Evolutionary conservation across 2,329 filamentous ascomycete species (phyloP).

Genomic region (Eutypa lata): DNA sequence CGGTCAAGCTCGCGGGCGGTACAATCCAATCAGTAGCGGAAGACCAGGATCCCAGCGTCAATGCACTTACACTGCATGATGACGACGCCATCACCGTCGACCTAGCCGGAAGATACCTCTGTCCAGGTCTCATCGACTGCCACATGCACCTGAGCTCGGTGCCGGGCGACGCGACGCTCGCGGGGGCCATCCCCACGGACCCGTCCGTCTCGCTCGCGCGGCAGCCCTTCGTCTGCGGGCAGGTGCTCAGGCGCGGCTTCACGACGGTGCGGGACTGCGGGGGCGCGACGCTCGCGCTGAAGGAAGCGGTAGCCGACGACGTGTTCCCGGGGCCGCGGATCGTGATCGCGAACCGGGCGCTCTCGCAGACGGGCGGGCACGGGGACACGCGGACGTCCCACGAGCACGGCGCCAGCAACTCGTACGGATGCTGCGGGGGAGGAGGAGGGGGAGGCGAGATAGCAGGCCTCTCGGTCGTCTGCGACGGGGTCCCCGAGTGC

Average conservation of each 20-base stretch:
- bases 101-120: constrained; percentile 41
- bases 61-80: not conserved
- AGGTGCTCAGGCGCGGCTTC: constrained; percentile 56
- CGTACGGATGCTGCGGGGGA: constrained; percentile 44
- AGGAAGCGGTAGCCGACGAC: constrained; percentile 54
- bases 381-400: constrained; percentile 40
- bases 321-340: constrained; percentile 53
- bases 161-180: constrained; percentile 37
- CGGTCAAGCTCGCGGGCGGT: constrained; percentile 33
- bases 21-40: constrained; percentile 25
- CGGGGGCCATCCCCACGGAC: constrained; percentile 32
- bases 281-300: constrained; percentile 52
- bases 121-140: constrained; percentile 49
- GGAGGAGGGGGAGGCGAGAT: constrained; percentile 24
- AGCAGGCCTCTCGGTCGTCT: constrained; percentile 39
- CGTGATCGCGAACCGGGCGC: constrained; percentile 51
- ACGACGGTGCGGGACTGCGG: constrained; percentile 58
- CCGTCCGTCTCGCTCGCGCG: constrained; percentile 37
- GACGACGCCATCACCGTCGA: constrained; percentile 28
- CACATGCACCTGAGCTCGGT: constrained; percentile 47
- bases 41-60: no score
- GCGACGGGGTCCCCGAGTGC: constrained; percentile 49
- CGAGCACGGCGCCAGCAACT: constrained; percentile 21
- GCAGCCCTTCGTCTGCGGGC: constrained; percentile 42
- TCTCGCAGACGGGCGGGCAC: constrained; percentile 58